These are phyloP conservation scores for Gryganskiella cystojenkinii DNA, from an alignment of 192 early-diverging fungal species.

Conservation along the genomic window DNA sequence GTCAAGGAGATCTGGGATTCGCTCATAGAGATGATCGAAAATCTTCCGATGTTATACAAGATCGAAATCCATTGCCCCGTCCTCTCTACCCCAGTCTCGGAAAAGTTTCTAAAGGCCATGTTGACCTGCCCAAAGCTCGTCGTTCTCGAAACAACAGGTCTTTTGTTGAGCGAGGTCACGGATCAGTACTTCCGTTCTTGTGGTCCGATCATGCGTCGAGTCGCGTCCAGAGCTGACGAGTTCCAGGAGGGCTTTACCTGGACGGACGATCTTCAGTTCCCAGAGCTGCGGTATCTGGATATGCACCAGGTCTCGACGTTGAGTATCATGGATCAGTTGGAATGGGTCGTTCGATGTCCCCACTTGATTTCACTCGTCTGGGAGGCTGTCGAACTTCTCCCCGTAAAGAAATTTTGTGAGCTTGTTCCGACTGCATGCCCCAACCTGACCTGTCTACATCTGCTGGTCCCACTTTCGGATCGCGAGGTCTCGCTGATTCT, in stretches of 20 bases:
- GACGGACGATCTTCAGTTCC: slow-evolving; percentile 11
- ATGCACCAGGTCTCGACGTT: background rate
- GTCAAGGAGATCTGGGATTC: background rate
- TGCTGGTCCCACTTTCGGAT: slow-evolving; percentile 6
- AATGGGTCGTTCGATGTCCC: slow-evolving; percentile 38
- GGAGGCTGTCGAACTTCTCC: background rate
- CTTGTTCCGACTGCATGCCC: slow-evolving; percentile 15
- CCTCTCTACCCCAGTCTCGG: background rate
- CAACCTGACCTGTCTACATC: slow-evolving; percentile 17
- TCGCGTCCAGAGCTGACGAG: background rate
- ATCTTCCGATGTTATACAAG: slow-evolving; percentile 12
- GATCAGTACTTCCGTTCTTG: slow-evolving; percentile 2
- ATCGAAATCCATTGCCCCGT: slow-evolving; percentile 6
- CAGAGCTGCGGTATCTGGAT: slow-evolving; percentile 33
- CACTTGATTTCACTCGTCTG: slow-evolving; percentile 29
- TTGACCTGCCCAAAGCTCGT: slow-evolving; percentile 15
- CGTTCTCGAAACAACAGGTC: slow-evolving; percentile 23
- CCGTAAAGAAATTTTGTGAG: background rate
- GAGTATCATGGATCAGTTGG: slow-evolving; percentile 1
- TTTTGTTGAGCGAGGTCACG: background rate
- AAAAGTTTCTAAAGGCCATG: slow-evolving; percentile 11
- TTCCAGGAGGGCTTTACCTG: background rate
- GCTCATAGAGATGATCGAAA: slow-evolving; percentile 17
- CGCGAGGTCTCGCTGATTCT: slow-evolving; percentile 12
- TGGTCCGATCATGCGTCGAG: slow-evolving; percentile 3